Percentiles rank a stretch among this genome's conserved stretches.
phyloP scores from a whole-genome alignment of 257 asterid species.

The Mitragyna speciosa region DNA sequence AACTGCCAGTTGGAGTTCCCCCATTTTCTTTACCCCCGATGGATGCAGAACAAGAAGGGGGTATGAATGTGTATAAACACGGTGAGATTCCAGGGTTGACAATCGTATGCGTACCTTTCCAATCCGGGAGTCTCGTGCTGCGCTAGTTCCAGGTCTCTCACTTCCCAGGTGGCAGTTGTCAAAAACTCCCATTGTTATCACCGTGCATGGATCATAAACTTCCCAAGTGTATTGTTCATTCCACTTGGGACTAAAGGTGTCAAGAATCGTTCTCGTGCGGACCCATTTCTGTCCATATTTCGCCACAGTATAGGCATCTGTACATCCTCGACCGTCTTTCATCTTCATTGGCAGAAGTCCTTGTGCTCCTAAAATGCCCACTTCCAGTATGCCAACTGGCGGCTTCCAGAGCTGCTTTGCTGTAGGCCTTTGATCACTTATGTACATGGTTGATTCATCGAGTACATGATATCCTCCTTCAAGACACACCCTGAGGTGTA shows the following conservation, averaged over 20 bases:
- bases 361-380: slow-evolving; percentile 78
- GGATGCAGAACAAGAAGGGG: slow-evolving; percentile 70
- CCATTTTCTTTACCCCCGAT: slow-evolving; percentile 75
- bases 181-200: slow-evolving; percentile 68
- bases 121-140: slow-evolving; percentile 53
- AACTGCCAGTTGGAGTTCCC: slow-evolving; percentile 84
- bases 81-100: slow-evolving; percentile 67
- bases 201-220: slow-evolving; percentile 85
- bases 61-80: slow-evolving; percentile 70
- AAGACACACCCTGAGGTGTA: slow-evolving; percentile 66
- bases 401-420: slow-evolving; percentile 85
- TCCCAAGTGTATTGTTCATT: slow-evolving; percentile 96
- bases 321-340: slow-evolving; percentile 53
- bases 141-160: slow-evolving; percentile 25
- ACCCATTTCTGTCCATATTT: slow-evolving; percentile 97
- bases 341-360: slow-evolving; percentile 69
- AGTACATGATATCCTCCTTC: slow-evolving; percentile 96
- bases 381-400: slow-evolving; percentile 72
- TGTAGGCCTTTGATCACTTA: slow-evolving; percentile 75
- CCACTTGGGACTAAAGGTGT: slow-evolving; percentile 71
- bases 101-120: slow-evolving; percentile 83
- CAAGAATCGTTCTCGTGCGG: slow-evolving; percentile 67
- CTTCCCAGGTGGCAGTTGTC: slow-evolving; percentile 60
- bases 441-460: slow-evolving; percentile 82
- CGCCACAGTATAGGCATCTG: slow-evolving; percentile 92